phyloP scores from a whole-genome alignment of 2,329 filamentous ascomycete genomes.

The Cladosporium sp. region DNA sequence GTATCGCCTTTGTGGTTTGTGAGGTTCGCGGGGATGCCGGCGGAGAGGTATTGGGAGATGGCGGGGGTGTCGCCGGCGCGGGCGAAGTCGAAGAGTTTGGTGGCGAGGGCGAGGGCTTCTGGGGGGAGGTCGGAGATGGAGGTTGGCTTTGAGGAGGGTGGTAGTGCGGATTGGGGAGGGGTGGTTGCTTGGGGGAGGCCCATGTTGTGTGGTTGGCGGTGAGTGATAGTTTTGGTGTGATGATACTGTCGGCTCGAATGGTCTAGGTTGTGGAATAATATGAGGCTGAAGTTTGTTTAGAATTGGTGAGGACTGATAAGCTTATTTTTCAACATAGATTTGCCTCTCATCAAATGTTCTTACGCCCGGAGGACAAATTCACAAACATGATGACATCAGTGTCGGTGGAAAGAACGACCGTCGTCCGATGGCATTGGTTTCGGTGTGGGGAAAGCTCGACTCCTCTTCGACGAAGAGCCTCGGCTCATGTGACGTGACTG shows the following conservation, averaged over 20 bases:
- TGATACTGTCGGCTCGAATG: background rate
- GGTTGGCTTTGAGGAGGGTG: background rate
- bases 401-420: constrained; percentile 12
- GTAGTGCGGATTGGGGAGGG: background rate
- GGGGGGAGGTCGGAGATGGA: constrained; percentile 46
- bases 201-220: background rate
- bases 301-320: background rate
- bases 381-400: constrained; percentile 16
- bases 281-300: background rate
- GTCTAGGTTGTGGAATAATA: background rate
- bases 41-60: constrained; percentile 64
- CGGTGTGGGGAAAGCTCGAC: constrained; percentile 12
- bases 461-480: background rate
- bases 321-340: background rate
- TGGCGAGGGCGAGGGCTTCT: constrained; percentile 65
- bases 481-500: constrained; percentile 2
- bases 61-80: constrained; percentile 58
- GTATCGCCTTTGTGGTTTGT: constrained; percentile 74
- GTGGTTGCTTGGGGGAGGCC: constrained; percentile 14
- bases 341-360: background rate
- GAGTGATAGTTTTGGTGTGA: background rate
- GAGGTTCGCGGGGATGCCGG: constrained; percentile 67
- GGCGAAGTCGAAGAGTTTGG: constrained; percentile 67
- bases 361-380: constrained; percentile 11
- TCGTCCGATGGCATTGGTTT: background rate